Percentiles rank a stretch among this genome's conserved stretches.
These are phyloP conservation scores for Fusarium veterinarium DNA, from an alignment of 2,329 filamentous ascomycete species.

Conservation along the genomic window DNA sequence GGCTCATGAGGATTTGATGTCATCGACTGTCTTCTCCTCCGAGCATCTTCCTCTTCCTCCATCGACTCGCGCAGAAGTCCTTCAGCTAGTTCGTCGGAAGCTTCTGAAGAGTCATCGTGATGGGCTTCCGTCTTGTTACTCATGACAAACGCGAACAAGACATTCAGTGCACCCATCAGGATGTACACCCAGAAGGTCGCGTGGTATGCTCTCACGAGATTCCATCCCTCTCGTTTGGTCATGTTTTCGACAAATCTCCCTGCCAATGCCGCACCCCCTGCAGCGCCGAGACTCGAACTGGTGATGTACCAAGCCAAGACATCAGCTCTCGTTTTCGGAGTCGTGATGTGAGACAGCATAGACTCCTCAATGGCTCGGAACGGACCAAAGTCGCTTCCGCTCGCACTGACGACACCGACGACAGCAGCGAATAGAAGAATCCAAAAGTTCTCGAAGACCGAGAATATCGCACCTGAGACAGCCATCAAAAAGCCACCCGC, in stretches of 20 bases:
- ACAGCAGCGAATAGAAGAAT: conserved; percentile 67
- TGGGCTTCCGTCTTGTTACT: conserved; percentile 63
- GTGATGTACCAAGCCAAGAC: conserved; percentile 76
- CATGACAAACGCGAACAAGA: conserved; percentile 58
- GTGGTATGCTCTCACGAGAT: conserved; percentile 64
- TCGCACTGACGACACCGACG: conserved; percentile 70
- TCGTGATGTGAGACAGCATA: conserved; percentile 70
- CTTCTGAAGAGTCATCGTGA: conserved; percentile 36
- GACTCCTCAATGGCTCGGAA: conserved; percentile 76
- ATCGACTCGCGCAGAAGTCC: conserved; percentile 42
- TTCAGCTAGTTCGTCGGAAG: conserved; percentile 37
- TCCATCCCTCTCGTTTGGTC: conserved; percentile 59
- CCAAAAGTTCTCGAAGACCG: conserved; percentile 67
- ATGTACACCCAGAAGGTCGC: conserved; percentile 69
- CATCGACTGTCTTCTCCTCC: conserved; percentile 12
- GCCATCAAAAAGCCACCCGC: conserved; percentile 68
- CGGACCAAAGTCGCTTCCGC: conserved; percentile 74
- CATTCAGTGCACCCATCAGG: conserved; percentile 64
- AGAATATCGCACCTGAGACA: conserved; percentile 65
- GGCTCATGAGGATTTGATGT: conserved; percentile 24
- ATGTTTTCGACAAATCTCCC: conserved; percentile 64
- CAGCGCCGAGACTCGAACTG: conserved; percentile 65
- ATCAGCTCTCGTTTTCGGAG: conserved; percentile 64
- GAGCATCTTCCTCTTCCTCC: conserved; percentile 15
- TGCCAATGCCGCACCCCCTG: conserved; percentile 63